A percentile compares a stretch with the other conserved stretches of the same genome.
Evolutionary conservation across 179 eudicot species (phyloP).

Genomic region (Spinacia oleracea): DNA sequence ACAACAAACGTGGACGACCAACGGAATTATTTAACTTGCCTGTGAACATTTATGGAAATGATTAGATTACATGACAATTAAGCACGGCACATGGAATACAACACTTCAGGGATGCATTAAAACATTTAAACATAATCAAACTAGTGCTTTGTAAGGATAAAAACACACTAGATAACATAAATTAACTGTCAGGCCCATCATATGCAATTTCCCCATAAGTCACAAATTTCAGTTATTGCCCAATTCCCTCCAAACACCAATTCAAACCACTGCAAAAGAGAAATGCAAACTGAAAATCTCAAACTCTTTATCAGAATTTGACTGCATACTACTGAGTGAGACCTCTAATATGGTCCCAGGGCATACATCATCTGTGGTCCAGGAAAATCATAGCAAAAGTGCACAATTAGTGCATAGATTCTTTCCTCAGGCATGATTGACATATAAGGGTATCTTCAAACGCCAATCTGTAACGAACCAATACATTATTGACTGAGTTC

Average conservation of each 20-base stretch:
- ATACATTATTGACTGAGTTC: background rate
- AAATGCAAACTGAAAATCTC: background rate
- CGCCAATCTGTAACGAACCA: background rate
- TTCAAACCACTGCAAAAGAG: background rate
- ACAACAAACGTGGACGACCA: constrained; percentile 34
- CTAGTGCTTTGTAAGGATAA: background rate
- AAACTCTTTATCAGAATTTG: background rate
- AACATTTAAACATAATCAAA: background rate
- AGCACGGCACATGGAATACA: background rate
- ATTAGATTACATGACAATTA: background rate
- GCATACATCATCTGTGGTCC: background rate
- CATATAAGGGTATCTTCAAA: background rate
- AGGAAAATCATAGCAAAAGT: background rate
- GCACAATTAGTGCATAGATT: background rate
- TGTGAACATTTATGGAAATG: constrained; percentile 28
- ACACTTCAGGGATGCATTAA: background rate
- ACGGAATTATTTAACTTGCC: constrained; percentile 41
- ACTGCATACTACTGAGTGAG: background rate
- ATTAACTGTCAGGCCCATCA: background rate
- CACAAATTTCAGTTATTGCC: background rate
- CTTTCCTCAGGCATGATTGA: background rate
- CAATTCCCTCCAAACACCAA: background rate
- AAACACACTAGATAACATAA: background rate
- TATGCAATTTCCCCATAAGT: background rate
- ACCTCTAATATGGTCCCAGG: background rate